Conservation (phyloP, 306 rosid genomes). For the Morella rubra region DNA sequence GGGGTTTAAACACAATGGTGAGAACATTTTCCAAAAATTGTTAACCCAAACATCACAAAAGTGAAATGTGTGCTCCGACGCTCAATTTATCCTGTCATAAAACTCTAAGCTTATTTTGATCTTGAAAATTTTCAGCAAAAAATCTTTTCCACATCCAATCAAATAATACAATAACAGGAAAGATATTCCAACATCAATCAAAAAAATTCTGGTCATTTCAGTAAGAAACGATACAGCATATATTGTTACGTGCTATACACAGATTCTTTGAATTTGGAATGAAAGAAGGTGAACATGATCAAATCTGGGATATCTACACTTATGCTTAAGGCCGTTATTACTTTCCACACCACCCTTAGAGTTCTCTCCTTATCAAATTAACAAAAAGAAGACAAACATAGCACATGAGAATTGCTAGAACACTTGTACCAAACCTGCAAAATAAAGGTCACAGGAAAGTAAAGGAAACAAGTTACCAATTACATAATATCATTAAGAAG, state of each 20-base stretch:
- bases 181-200: background rate
- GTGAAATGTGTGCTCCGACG: background rate
- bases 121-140: background rate
- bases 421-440: background rate
- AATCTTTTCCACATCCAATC: background rate
- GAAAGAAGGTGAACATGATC: background rate
- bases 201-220: background rate
- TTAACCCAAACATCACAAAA: background rate
- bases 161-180: background rate
- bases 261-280: background rate
- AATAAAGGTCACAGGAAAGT: background rate
- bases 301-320: conserved; percentile 2
- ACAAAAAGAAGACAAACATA: conserved; percentile 15
- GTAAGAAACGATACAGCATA: background rate
- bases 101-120: conserved; percentile 1
- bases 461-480: conserved; percentile 5
- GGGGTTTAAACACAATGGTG: background rate
- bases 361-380: conserved; percentile 13
- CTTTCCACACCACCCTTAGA: conserved; percentile 1
- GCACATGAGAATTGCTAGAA: conserved; percentile 4
- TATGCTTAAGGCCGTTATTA: background rate
- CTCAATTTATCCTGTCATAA: background rate
- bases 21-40: background rate
- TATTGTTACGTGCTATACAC: background rate
- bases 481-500: background rate